Evolutionary conservation across 2,329 filamentous ascomycete species (phyloP).

Genomic region (Cadophora sp.): DNA sequence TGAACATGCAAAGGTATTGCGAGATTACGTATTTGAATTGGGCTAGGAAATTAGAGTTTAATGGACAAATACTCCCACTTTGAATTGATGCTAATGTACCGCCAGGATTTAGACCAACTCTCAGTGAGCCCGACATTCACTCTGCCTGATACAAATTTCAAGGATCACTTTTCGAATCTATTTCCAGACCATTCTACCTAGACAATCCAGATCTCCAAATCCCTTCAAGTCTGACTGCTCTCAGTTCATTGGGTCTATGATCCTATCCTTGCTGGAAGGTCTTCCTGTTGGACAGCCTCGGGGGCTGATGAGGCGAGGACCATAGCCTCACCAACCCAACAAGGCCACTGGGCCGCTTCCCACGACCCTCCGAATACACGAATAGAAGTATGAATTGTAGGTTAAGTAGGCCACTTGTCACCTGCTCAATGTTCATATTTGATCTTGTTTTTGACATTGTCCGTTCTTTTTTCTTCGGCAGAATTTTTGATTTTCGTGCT

Average conservation of each 20-base stretch:
- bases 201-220: background rate
- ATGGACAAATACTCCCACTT: background rate
- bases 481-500: too few species aligned
- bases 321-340: background rate
- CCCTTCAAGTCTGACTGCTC: background rate
- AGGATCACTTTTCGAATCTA: background rate
- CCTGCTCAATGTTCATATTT: background rate
- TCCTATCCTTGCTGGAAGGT: background rate
- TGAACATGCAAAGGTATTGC: background rate
- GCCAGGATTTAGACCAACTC: background rate
- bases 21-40: background rate
- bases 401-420: background rate
- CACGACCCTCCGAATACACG: background rate
- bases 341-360: conserved; percentile 4
- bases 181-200: background rate
- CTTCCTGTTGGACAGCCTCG: background rate
- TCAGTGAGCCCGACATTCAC: background rate
- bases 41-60: background rate
- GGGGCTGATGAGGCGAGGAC: conserved; percentile 10
- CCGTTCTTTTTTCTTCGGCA: background rate
- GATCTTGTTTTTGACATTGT: background rate
- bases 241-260: background rate
- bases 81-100: background rate
- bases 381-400: too few species aligned
- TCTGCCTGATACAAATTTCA: too few species aligned